A percentile compares a stretch with the other conserved stretches of the same genome.
Conservation (phyloP, 108 stramenopile species). For the Nitzschia sp. region DNA sequence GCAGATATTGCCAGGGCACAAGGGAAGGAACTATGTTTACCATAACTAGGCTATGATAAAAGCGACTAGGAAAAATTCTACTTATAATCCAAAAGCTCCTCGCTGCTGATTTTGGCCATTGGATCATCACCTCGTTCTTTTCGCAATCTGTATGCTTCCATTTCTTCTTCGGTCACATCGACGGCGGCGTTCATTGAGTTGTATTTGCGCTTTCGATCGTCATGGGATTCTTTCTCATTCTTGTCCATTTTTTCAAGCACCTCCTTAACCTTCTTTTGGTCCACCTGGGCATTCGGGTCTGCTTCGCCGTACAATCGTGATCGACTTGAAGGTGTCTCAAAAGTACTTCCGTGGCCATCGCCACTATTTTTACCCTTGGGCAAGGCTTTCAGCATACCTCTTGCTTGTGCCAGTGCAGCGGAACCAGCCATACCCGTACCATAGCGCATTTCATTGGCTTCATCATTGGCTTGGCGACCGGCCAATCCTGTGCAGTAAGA, state of each 20-base stretch:
- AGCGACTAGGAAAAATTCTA: slow-evolving; percentile 3
- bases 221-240: slow-evolving; percentile 21
- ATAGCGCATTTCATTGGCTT: slow-evolving; percentile 77
- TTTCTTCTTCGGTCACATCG: slow-evolving; percentile 92
- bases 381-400: slow-evolving; percentile 81
- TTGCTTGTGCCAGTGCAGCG: slow-evolving; percentile 76
- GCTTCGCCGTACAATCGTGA: slow-evolving; percentile 90
- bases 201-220: slow-evolving; percentile 82
- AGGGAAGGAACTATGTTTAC: slow-evolving; percentile 8
- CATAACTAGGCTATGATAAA: neutral
- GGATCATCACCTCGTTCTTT: slow-evolving; percentile 79
- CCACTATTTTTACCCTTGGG: slow-evolving; percentile 26
- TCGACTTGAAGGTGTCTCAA: slow-evolving; percentile 46
- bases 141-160: slow-evolving; percentile 93
- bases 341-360: slow-evolving; percentile 10
- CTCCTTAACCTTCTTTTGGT: slow-evolving; percentile 76
- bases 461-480: slow-evolving; percentile 92
- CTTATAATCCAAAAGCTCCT: slow-evolving; percentile 80
- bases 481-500: slow-evolving; percentile 94
- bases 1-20: slow-evolving; percentile 15
- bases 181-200: slow-evolving; percentile 85
- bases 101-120: slow-evolving; percentile 83
- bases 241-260: slow-evolving; percentile 65
- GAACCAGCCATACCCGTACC: slow-evolving; percentile 80
- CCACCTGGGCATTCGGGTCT: slow-evolving; percentile 66